Evolutionary conservation across 2,329 filamentous ascomycete species (phyloP), one percentile per base, ranked within the genome.

Genomic region (Aspergillus calidoustus): DNA sequence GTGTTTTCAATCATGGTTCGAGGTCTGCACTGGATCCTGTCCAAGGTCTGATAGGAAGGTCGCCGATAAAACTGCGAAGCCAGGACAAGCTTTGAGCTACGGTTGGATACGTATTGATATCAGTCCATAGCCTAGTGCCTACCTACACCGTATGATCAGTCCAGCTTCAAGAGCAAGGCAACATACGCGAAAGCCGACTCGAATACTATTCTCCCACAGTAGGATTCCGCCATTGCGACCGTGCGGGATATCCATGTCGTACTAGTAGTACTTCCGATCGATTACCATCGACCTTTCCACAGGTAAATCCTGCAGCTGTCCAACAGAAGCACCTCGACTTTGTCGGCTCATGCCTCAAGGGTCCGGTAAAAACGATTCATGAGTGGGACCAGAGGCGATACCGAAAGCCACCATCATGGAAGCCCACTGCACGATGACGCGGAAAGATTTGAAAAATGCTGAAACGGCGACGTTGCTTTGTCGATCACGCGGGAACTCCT

Each of bases 401-500:
- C 13, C 11, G 3, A 41, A 41, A 41, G 34, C 34, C 34, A 41
- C 11, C 13, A 15, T 41, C 34, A 41, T 41, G 34, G 13, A 41
- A 41, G 34, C 34, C 34, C 34, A 44, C 48, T 52, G 38, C 48
- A 52, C 25, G 55, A 52, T 57, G 55, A 57, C 55, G 55, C 55
- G 55, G 55, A 57, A 57, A 51, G 46, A 48, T 48, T 48, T 22
- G 23, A 25, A 15, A 58, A 62, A 57, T 47, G 56, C 52, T 63
- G 51, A 64, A 54, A 60, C 50, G 54, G 64, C 59, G 52, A 66
- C 60, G 61, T 65, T 64, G 54, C 51, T 53, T 57, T 65, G 67
- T 66, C 66, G 66, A 69, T 69, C 67, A 66, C 66, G 67, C 67
- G 66, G 67, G 66, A 68, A 64, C 63, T 68, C 66, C 67, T 69